phyloP scores from a whole-genome alignment of 2,329 filamentous ascomycete genomes.

The Colletotrichum musae region DNA sequence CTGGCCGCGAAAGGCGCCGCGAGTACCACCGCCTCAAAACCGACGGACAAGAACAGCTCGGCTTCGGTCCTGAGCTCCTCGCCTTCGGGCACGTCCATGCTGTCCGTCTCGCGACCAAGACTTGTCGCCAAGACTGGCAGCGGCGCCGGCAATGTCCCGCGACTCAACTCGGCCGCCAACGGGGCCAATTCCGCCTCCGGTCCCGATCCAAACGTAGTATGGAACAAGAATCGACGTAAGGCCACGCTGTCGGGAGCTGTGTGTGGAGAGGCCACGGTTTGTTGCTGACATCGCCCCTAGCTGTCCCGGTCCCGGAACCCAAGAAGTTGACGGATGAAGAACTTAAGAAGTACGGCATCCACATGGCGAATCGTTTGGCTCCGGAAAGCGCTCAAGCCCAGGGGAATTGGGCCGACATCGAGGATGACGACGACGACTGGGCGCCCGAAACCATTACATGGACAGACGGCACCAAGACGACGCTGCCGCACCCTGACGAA shows the following conservation, averaged over 20 bases:
- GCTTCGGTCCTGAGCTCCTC: constrained; percentile 61
- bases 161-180: constrained; percentile 62
- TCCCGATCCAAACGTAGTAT: constrained; percentile 82
- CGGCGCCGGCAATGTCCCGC: constrained; percentile 66
- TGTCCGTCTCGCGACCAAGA: constrained; percentile 74
- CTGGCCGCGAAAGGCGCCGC: constrained; percentile 77
- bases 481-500: constrained; percentile 75
- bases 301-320: constrained; percentile 76
- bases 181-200: constrained; percentile 72
- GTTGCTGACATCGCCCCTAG: constrained; percentile 55
- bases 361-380: constrained; percentile 84
- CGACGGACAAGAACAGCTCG: constrained; percentile 64
- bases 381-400: constrained; percentile 82
- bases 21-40: constrained; percentile 61
- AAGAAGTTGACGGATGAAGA: constrained; percentile 91
- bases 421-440: constrained; percentile 91
- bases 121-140: constrained; percentile 82
- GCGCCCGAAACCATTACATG: constrained; percentile 87
- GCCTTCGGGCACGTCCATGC: constrained; percentile 60
- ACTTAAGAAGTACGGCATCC: constrained; percentile 88
- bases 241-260: constrained; percentile 40
- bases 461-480: constrained; percentile 90
- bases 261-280: constrained; percentile 1
- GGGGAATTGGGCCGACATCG: constrained; percentile 90
- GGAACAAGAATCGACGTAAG: constrained; percentile 91